Evolutionary conservation across 192 early-diverging fungal species (phyloP).

Genomic region (Kappamyces sp.): DNA sequence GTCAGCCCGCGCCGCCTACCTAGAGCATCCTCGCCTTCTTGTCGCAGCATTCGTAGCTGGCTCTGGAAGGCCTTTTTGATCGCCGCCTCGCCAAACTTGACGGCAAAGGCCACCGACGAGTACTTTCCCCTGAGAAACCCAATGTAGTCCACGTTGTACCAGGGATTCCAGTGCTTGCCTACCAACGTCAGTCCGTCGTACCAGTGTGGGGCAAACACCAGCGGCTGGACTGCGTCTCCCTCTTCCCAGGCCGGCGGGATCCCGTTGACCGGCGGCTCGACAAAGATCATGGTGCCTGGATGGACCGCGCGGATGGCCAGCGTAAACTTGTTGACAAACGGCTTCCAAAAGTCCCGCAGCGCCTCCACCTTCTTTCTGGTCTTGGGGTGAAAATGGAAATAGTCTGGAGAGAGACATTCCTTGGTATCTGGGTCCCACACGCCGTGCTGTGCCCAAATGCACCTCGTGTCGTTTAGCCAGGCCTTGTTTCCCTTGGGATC

Average conservation of each 20-base stretch:
- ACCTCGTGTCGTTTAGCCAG: conserved; percentile 41
- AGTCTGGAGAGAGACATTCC: conserved; percentile 40
- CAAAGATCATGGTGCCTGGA: conserved; percentile 54
- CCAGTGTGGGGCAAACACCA: conserved; percentile 76
- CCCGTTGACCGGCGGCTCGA: conserved; percentile 71
- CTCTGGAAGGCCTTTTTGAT: conserved; percentile 57
- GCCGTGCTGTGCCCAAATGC: conserved; percentile 67
- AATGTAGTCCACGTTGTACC: conserved; percentile 52
- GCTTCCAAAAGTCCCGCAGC: conserved; percentile 57
- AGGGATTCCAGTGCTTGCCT: conserved; percentile 51
- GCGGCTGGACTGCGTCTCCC: conserved; percentile 25
- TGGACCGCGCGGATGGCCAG: conserved; percentile 51
- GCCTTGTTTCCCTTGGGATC: conserved; percentile 35
- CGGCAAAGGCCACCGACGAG: conserved; percentile 46
- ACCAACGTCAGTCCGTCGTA: conserved; percentile 73
- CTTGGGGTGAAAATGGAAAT: conserved; percentile 60
- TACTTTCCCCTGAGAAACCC: conserved; percentile 47
- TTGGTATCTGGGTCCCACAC: conserved; percentile 51
- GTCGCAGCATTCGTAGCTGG: conserved; percentile 20
- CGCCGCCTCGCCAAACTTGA: conserved; percentile 65
- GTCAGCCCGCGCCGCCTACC: conserved; percentile 14
- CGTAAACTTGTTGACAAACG: conserved; percentile 65
- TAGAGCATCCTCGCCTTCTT: conserved; percentile 16
- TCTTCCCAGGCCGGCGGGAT: conserved; percentile 27
- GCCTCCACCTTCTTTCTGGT: conserved; percentile 58